Conservation (phyloP, 2,329 filamentous ascomycete genomes). For the Neonectria punicea region DNA sequence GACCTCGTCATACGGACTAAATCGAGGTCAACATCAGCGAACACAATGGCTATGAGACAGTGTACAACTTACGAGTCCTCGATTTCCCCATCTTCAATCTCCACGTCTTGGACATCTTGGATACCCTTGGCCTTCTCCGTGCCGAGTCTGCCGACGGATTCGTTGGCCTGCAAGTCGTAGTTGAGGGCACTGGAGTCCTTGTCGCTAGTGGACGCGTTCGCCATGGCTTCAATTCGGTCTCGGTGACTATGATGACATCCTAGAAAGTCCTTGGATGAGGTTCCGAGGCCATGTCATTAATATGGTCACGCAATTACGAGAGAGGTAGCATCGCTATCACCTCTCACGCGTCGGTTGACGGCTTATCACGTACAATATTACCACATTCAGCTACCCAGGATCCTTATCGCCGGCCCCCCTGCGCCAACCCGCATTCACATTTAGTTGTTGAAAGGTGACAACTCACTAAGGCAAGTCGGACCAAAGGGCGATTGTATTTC, state of each 20-base stretch:
- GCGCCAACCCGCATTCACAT: background rate
- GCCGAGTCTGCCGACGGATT: background rate
- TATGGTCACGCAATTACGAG: background rate
- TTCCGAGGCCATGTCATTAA: background rate
- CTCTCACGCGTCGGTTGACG: background rate
- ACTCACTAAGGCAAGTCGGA: background rate
- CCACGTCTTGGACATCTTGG: background rate
- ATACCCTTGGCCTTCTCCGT: background rate
- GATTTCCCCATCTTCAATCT: slow-evolving; percentile 8
- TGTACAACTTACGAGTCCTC: slow-evolving; percentile 11
- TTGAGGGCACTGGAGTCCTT: background rate
- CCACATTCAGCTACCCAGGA: background rate
- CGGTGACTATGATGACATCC: background rate
- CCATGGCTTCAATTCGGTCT: background rate
- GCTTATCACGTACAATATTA: slow-evolving; percentile 3
- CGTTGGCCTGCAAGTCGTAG: background rate
- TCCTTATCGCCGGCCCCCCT: background rate
- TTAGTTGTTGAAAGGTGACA: background rate
- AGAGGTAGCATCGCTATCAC: background rate
- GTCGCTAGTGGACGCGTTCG: background rate
- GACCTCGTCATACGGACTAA: slow-evolving; percentile 7
- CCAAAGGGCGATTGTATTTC: background rate
- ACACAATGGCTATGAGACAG: background rate
- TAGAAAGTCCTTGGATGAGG: background rate
- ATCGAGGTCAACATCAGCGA: background rate